Percentiles rank a stretch among this genome's conserved stretches.
Evolutionary conservation across 2,329 filamentous ascomycete species (phyloP).

Genomic region (Venturia aucupariae): DNA sequence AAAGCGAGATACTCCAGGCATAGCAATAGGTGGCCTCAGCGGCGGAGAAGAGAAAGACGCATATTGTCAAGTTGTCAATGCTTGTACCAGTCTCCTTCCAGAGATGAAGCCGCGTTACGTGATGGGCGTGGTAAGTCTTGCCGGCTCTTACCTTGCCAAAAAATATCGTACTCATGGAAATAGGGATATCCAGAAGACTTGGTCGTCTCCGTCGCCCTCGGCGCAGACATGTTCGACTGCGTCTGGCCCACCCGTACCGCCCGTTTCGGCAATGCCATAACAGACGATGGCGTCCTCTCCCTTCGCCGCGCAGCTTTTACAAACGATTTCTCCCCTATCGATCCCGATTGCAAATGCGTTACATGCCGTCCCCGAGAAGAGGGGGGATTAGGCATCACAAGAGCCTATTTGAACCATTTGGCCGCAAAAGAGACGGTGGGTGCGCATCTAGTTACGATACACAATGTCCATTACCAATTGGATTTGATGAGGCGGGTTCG

Average conservation of each 20-base stretch:
- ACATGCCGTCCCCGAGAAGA: constrained; percentile 57
- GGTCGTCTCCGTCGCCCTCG: constrained; percentile 83
- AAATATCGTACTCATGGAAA: constrained; percentile 17
- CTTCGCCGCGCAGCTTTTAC: constrained; percentile 68
- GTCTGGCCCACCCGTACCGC: constrained; percentile 74
- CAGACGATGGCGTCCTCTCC: constrained; percentile 71
- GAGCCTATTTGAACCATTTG: constrained; percentile 86
- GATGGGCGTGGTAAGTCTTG: constrained; percentile 69
- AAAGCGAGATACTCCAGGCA: constrained; percentile 81
- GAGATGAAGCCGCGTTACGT: constrained; percentile 95
- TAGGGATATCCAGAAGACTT: constrained; percentile 90
- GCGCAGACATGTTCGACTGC: constrained; percentile 99
- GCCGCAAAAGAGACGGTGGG: constrained; percentile 91
- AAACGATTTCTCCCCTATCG: constrained; percentile 72
- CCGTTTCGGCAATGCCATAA: constrained; percentile 91
- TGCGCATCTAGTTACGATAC: constrained; percentile 76
- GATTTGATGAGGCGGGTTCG: constrained; percentile 69
- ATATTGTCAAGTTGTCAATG: constrained; percentile 81
- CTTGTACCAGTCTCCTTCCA: constrained; percentile 77
- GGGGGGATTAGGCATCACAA: constrained; percentile 70
- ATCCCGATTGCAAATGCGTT: constrained; percentile 70
- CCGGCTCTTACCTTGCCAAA: background rate
- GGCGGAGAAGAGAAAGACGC: constrained; percentile 91
- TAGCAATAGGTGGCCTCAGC: constrained; percentile 89
- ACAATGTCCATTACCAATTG: constrained; percentile 91